Evolutionary conservation across 495 filamentous ascomycete species (phyloP).

Genomic region (Venustampulla echinocandica): DNA sequence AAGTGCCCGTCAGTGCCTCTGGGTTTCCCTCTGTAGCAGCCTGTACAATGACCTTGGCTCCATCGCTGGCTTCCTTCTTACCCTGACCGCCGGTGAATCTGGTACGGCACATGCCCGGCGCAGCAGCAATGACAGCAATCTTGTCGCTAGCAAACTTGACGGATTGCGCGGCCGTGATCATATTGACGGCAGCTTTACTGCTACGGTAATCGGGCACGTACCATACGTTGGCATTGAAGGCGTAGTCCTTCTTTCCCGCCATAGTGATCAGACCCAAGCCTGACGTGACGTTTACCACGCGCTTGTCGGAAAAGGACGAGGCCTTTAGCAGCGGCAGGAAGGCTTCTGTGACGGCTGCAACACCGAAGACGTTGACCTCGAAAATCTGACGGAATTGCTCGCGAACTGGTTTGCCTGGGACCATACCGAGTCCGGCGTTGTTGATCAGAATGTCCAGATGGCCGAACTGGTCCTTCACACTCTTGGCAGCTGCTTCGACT

Average conservation of each 20-base stretch:
- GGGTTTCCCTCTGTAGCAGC: too few relatives aligned
- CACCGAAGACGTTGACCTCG: constrained; percentile 32
- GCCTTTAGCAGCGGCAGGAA: constrained; percentile 32
- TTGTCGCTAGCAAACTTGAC: too few relatives aligned
- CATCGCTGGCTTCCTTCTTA: too few relatives aligned
- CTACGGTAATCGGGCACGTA: constrained; percentile 10
- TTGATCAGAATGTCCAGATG: constrained; percentile 49
- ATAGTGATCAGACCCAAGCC: constrained; percentile 28
- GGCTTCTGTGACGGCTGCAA: constrained; percentile 27
- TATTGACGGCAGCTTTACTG: constrained; percentile 22
- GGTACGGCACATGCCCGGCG: too few relatives aligned
- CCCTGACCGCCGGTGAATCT: too few relatives aligned
- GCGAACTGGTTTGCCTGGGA: neutral
- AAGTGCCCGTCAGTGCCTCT: too few relatives aligned
- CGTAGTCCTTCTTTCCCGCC: constrained; percentile 4
- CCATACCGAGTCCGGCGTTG: constrained; percentile 42
- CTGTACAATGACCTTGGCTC: too few relatives aligned
- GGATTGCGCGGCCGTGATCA: too few relatives aligned
- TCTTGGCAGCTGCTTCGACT: constrained; percentile 29
- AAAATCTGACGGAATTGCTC: neutral
- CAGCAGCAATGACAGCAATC: too few relatives aligned
- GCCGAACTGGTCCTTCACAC: constrained; percentile 26
- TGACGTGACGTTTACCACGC: constrained; percentile 27
- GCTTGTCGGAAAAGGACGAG: constrained; percentile 29
- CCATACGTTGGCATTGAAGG: neutral